Conservation (phyloP, 2,329 filamentous ascomycete species). For the Monilinia polystroma region DNA sequence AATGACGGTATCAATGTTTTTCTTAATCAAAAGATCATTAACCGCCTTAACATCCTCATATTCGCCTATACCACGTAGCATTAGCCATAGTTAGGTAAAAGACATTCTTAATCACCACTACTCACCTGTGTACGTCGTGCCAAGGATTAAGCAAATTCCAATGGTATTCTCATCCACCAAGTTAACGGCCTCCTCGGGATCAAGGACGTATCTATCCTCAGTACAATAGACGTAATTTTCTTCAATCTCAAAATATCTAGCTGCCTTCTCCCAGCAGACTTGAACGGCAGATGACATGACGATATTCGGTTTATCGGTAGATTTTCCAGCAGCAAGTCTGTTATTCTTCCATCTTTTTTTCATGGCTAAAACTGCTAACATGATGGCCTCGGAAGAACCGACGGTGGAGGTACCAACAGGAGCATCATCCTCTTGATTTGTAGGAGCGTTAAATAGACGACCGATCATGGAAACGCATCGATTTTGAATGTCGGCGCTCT, state of each 20-base stretch:
- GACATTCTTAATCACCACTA: too few species aligned
- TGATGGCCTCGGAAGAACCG: conserved; percentile 86
- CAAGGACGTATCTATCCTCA: conserved; percentile 60
- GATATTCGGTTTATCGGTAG: conserved; percentile 79
- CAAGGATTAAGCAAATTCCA: conserved; percentile 87
- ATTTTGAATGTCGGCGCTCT: conserved; percentile 83
- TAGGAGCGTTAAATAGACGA: conserved; percentile 79
- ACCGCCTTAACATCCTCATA: conserved; percentile 92
- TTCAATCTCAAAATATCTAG: conserved; percentile 88
- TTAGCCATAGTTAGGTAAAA: neutral
- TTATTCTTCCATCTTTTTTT: conserved; percentile 92
- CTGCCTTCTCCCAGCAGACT: conserved; percentile 95
- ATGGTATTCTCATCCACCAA: conserved; percentile 72
- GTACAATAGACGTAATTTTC: conserved; percentile 75
- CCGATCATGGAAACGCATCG: conserved; percentile 91
- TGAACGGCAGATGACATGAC: conserved; percentile 96
- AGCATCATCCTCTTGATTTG: conserved; percentile 52
- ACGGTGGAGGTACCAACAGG: conserved; percentile 86
- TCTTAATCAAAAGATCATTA: conserved; percentile 80
- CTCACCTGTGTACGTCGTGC: conserved; percentile 76
- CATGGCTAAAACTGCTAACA: conserved; percentile 83
- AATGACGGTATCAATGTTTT: conserved; percentile 75
- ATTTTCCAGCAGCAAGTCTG: conserved; percentile 78
- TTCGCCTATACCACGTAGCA: conserved; percentile 45
- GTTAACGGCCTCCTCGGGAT: conserved; percentile 59